Evolutionary conservation across 2,329 filamentous ascomycete species (phyloP).

Genomic region (Colletotrichum ledebouriae): DNA sequence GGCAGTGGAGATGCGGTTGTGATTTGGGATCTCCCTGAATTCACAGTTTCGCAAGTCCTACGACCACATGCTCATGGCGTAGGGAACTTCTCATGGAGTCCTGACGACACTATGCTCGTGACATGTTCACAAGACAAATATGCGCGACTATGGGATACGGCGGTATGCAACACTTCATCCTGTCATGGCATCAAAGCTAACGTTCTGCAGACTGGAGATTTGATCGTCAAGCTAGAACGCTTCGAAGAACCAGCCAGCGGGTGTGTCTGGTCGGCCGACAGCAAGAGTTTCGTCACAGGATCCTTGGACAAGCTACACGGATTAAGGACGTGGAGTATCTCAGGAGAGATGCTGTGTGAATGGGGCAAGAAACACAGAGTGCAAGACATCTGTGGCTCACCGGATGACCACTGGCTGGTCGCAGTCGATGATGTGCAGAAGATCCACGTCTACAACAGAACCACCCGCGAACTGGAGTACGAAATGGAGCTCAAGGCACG

Average conservation of each 20-base stretch:
- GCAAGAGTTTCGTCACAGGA: constrained; percentile 82
- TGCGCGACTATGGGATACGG: constrained; percentile 81
- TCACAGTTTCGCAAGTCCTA: constrained; percentile 73
- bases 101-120: constrained; percentile 87
- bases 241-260: constrained; percentile 89
- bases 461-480: constrained; percentile 80
- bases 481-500: constrained; percentile 77
- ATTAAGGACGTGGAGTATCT: constrained; percentile 78
- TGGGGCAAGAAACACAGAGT: constrained; percentile 82
- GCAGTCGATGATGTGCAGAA: constrained; percentile 78
- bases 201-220: constrained; percentile 68
- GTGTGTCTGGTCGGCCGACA: constrained; percentile 89
- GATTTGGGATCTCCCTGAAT: constrained; percentile 84
- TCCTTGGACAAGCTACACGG: constrained; percentile 77
- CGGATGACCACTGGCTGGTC: constrained; percentile 83
- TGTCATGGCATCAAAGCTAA: background rate
- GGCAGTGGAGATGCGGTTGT: constrained; percentile 81
- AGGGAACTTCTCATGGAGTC: constrained; percentile 89
- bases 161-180: constrained; percentile 61
- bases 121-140: constrained; percentile 83
- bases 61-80: constrained; percentile 78
- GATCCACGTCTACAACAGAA: constrained; percentile 86
- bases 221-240: constrained; percentile 74
- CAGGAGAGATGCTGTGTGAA: constrained; percentile 72
- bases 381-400: constrained; percentile 86